These are phyloP conservation scores for Rutidosis leptorrhynchoides DNA, from an alignment of 129 eudicot genomes.

Conservation along the genomic window DNA sequence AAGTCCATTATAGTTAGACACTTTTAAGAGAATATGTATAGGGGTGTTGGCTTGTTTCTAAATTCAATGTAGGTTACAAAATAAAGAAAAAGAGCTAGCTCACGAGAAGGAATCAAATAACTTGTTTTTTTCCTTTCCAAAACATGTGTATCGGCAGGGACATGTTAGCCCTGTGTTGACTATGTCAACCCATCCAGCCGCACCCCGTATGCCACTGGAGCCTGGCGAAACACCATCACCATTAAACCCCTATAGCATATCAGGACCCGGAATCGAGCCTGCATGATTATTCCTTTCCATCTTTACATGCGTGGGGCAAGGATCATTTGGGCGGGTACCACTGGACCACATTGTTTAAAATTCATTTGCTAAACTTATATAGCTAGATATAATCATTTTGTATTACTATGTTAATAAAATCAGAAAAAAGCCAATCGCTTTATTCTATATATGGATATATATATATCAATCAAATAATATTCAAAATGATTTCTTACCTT, in stretches of 20 bases:
- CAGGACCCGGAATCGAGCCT: no score
- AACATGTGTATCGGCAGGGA: no score
- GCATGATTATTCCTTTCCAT: no score
- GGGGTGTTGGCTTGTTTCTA: constrained; percentile 27
- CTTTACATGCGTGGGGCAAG: no score
- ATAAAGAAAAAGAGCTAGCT: constrained; percentile 12
- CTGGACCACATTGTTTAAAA: no score
- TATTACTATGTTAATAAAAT: not conserved
- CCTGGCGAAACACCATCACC: no score
- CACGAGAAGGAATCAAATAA: constrained; percentile 31
- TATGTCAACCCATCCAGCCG: no score
- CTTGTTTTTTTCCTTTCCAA: no score
- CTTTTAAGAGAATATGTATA: constrained; percentile 38
- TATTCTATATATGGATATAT: not conserved
- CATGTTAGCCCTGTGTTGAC: no score
- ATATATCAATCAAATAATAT: not conserved
- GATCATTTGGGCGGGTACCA: no score
- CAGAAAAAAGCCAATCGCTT: not conserved
- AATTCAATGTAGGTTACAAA: constrained; percentile 23
- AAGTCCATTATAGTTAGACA: constrained; percentile 29
- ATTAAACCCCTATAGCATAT: no score
- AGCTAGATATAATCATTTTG: not conserved
- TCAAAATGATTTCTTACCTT: not conserved
- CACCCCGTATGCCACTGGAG: no score
- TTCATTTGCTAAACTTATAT: constrained; percentile 10